Evolutionary conservation across 331 rosid genomes (phyloP).

Genomic region (Cydonia oblonga): DNA sequence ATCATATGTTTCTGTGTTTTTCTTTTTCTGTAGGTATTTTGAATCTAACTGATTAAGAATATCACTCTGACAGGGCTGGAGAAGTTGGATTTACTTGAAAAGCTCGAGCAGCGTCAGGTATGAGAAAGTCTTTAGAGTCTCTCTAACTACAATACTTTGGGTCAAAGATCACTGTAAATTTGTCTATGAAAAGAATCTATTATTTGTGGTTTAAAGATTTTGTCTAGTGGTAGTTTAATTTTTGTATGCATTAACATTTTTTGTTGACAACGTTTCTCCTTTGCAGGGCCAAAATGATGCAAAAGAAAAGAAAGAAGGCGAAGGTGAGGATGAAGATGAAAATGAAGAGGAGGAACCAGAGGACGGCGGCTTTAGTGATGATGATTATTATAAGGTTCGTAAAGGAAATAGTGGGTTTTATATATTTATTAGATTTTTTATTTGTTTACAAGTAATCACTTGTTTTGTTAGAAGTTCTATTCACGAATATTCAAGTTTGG

Average conservation of each 20-base stretch:
- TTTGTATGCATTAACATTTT: background rate
- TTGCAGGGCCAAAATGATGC: background rate
- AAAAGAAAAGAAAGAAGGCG: background rate
- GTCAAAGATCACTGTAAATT: background rate
- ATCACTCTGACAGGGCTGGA: slow-evolving; percentile 27
- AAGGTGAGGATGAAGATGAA: slow-evolving; percentile 15
- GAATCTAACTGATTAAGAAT: slow-evolving; percentile 13
- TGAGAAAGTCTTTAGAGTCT: background rate
- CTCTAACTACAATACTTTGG: background rate
- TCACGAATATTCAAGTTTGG: too few relatives aligned
- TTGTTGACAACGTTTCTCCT: slow-evolving; percentile 6
- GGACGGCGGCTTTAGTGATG: slow-evolving; percentile 11
- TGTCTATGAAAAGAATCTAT: background rate
- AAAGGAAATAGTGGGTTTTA: background rate
- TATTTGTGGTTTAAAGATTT: background rate
- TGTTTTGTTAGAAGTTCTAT: too few relatives aligned
- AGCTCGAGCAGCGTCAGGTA: slow-evolving; percentile 50
- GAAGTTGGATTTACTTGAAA: slow-evolving; percentile 41
- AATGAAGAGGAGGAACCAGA: slow-evolving; percentile 4
- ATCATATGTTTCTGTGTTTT: background rate
- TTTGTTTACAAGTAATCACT: too few relatives aligned
- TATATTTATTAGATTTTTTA: background rate
- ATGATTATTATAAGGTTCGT: slow-evolving; percentile 18
- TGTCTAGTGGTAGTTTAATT: background rate
- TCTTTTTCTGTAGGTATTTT: background rate